Base-by-base conservation (phyloP, 129 eudicot genomes). In the Flaveria trinervia region DNA sequence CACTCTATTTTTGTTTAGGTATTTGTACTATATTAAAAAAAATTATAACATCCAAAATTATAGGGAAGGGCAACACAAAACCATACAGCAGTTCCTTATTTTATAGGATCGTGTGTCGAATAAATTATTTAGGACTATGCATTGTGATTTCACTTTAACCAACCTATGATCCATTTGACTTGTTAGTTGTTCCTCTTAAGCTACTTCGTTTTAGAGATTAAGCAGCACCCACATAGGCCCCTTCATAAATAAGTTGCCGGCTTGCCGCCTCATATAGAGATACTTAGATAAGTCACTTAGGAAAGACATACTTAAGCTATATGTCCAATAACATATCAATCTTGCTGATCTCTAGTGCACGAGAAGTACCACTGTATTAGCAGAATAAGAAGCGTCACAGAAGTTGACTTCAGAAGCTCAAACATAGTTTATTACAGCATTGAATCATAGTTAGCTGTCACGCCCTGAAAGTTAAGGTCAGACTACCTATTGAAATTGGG, bases 311-410 rank as follows among this genome's bases (percentile, higher is more conserved):
- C 62, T 23, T 64, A 28, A 14, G 62, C 33, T 33, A 49, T 17
- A 75, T 46, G 18, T 44, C 64, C 72, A 13, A 43, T 44, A 62
- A 46, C 60, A 46, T 75, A 48, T 48, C 41, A 46, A 75, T 45
- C 17, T 23, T 62, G 55, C 62, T 60, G 49, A 17, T 75, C 26
- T 75, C 60, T 62, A 60, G 66, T 20, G 46, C 70, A 74, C 25
- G 16, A 60, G 69, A 41, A 5, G 30, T 48, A 61, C n/a, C 45
- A 74, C 48, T 28, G 25, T 30, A 30, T 30, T 30, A 74, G 30
- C 22, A n/a, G 67, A n/a, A 74, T 11, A 60, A 61, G 30, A 2
- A 45, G 7, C 79, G 71, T 25, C 57, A 17, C 43, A 59, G 7
- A 59, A 59, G 39, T 11, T 59, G 15, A 59, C 23, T 39, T 59